Evolutionary conservation across 1,284 basidiomycete genomes (phyloP), one percentile per base, ranked within the genome.

Genomic region (Afroboletus lepidellus): DNA sequence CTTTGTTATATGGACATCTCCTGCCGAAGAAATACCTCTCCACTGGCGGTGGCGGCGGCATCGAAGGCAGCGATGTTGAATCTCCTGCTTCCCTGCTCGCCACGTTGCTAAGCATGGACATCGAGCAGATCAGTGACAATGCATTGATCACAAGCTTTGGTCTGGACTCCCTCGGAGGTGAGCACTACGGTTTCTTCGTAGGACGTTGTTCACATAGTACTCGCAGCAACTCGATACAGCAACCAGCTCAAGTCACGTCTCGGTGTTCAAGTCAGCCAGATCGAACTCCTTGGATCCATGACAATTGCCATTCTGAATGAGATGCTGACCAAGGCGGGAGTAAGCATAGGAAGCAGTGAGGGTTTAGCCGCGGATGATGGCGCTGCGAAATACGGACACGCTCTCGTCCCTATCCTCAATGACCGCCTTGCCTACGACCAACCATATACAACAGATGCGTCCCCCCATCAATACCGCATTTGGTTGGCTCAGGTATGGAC

Each of bases 111-210:
- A 29, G 59, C 46, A 65, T 66, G 59, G 56, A 58, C 27, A 42
- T 55, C 13, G 65, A 62, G 20, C 63, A 66, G 23, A 60, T 66
- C 30, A 62, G 43, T 15, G 63, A 64, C 29, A 67, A 67, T 11
- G 59, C 63, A 1, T 36, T 67, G 29, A 62, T 69, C 21, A 69
- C 66, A 0, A 67, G 66, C 44, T 67, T 67, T 37, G 65, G 66
- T 45, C 45, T 69, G 27, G 65, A 66, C 20, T 66, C 64, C 18
- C 61, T 66, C 7, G 67, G 59, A 52, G 64, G 64, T 67, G 51
- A 41, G 61, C 18, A 13, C 18, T 3, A 6, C 27, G 8, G 2
- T 38, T 41, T 34, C 34, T 4, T 6, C 16, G 2, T 9, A 16
- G 20, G 24, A 34, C 1, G 4, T 29, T 36, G 20, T 34, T 51